phyloP scores from a whole-genome alignment of 768 basidiomycete species.

The Leccinum aurantiacum region DNA sequence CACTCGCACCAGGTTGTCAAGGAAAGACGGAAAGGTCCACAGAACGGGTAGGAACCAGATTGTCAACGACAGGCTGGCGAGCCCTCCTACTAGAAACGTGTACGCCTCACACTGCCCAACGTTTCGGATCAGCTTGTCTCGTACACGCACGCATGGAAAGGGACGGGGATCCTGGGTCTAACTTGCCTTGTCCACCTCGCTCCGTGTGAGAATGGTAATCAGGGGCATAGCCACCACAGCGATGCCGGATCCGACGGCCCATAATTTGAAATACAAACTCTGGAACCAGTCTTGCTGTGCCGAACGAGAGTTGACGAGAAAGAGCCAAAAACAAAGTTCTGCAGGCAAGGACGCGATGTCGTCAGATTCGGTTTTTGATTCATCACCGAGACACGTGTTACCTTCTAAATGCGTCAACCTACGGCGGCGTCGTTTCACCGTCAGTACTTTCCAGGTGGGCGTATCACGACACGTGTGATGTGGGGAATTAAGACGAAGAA shows the following conservation, averaged over 20 bases:
- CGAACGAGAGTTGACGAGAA: conserved; percentile 66
- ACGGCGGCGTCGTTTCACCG: not conserved
- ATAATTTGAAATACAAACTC: conserved; percentile 70
- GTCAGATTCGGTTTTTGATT: not conserved
- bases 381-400: conserved; percentile 21
- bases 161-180: not conserved
- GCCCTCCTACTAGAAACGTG: conserved; percentile 65
- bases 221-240: conserved; percentile 69
- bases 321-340: conserved; percentile 90
- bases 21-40: conserved; percentile 69
- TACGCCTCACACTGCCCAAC: conserved; percentile 60
- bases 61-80: conserved; percentile 69
- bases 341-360: not conserved
- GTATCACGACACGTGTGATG: not conserved
- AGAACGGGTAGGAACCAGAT: conserved; percentile 73
- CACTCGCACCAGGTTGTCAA: conserved; percentile 52
- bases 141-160: not conserved
- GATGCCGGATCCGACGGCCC: conserved; percentile 62
- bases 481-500: not conserved
- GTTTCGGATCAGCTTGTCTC: conserved; percentile 12
- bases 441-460: not conserved
- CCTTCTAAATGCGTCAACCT: conserved; percentile 84
- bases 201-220: conserved; percentile 61
- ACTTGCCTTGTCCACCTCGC: conserved; percentile 57
- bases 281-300: conserved; percentile 74